Conservation (phyloP, 2,329 filamentous ascomycete genomes). For the Incumbomyces delicatus region DNA sequence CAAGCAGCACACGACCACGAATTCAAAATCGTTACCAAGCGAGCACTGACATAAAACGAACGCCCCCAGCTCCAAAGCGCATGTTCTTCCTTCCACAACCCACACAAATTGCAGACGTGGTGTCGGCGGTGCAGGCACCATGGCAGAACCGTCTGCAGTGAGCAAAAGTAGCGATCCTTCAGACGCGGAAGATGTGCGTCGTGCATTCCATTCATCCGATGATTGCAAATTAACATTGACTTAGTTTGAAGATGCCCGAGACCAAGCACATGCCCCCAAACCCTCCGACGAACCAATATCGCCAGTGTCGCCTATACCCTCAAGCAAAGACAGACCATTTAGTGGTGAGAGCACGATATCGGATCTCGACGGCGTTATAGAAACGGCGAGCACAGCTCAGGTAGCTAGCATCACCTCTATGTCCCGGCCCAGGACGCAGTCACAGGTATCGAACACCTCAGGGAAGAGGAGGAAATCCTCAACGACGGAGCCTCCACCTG, state of each 20-base stretch:
- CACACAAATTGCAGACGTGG: no score
- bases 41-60: no score
- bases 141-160: background rate
- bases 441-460: constrained; percentile 3
- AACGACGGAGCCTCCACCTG: background rate
- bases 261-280: background rate
- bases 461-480: constrained; percentile 3
- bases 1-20: no score
- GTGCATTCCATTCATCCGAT: background rate
- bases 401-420: background rate
- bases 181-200: constrained; percentile 3
- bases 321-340: constrained; percentile 1
- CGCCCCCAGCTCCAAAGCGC: no score
- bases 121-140: background rate
- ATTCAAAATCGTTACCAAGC: no score
- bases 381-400: constrained; percentile 1
- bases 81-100: no score
- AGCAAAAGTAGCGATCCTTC: constrained; percentile 6
- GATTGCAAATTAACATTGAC: background rate
- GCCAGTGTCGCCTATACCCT: background rate
- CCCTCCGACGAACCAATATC: background rate
- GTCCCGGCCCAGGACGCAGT: background rate
- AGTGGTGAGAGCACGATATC: constrained; percentile 2
- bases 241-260: constrained; percentile 7
- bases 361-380: background rate